Percentiles rank a stretch among this genome's conserved stretches.
phyloP scores from a whole-genome alignment of 306 rosid genomes.

The barrel medic (Medicago truncatula) region DNA sequence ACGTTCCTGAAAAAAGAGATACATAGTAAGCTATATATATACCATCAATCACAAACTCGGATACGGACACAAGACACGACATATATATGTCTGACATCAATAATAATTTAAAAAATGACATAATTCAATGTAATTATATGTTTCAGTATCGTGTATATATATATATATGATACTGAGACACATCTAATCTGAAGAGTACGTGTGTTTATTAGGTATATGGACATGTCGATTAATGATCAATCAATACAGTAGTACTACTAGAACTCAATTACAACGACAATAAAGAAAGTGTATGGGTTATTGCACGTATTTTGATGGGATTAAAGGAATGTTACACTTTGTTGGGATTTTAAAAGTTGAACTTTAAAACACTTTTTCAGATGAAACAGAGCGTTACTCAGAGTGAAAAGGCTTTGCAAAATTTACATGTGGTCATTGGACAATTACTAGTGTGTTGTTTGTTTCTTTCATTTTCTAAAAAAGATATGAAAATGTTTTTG shows the following conservation, averaged over 20 bases:
- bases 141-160: no score
- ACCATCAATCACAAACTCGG: no score
- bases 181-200: no score
- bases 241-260: background rate
- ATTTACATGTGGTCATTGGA: background rate
- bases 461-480: background rate
- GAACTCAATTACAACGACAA: no score
- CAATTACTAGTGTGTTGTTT: background rate
- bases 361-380: conserved; percentile 33
- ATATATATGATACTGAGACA: no score
- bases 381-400: conserved; percentile 20
- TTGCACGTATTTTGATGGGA: conserved; percentile 48
- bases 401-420: conserved; percentile 17
- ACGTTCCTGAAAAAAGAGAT: conserved; percentile 56
- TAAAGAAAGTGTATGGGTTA: background rate
- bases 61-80: no score
- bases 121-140: no score
- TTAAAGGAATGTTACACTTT: conserved; percentile 47
- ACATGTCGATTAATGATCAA: conserved; percentile 27
- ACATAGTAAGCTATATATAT: conserved; percentile 7
- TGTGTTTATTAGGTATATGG: no score
- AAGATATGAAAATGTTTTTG: background rate
- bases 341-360: conserved; percentile 38
- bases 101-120: no score
- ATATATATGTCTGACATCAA: no score